Evolutionary conservation across 306 rosid species (phyloP).

Genomic region (Cyclanthera cordifolia): DNA sequence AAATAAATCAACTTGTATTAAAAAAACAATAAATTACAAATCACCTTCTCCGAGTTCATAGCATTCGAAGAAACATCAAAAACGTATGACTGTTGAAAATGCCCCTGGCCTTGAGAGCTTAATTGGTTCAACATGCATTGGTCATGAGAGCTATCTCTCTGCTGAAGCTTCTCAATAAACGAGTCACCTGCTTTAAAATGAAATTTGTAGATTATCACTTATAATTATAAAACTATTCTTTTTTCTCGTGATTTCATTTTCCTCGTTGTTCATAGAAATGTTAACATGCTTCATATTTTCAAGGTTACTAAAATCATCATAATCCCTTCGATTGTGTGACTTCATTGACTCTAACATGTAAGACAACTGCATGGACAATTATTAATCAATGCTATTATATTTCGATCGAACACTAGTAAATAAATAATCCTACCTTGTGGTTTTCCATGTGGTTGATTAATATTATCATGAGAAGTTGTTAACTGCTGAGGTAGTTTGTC

Average conservation of each 20-base stretch:
- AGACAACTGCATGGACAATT: slow-evolving; percentile 13
- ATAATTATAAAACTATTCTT: slow-evolving; percentile 22
- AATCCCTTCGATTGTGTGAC: slow-evolving; percentile 21
- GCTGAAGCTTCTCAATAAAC: slow-evolving; percentile 29
- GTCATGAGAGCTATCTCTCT: slow-evolving; percentile 16
- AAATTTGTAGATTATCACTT: slow-evolving; percentile 21
- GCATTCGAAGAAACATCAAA: slow-evolving; percentile 17
- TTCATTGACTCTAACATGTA: slow-evolving; percentile 28
- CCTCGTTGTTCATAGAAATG: slow-evolving; percentile 21
- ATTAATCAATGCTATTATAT: not conserved
- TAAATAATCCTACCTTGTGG: slow-evolving; percentile 26
- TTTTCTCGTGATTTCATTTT: slow-evolving; percentile 17
- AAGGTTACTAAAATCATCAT: slow-evolving; percentile 26
- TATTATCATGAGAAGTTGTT: slow-evolving; percentile 18
- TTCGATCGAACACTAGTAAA: slow-evolving; percentile 1
- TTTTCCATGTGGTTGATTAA: slow-evolving; percentile 20
- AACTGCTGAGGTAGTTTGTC: slow-evolving; percentile 24
- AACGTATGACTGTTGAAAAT: slow-evolving; percentile 20
- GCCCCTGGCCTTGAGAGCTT: slow-evolving; percentile 19
- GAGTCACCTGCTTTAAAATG: slow-evolving; percentile 23
- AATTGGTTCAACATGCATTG: slow-evolving; percentile 18
- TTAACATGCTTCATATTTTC: slow-evolving; percentile 19
- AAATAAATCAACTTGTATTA: slow-evolving; percentile 18
- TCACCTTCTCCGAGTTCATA: slow-evolving; percentile 27
- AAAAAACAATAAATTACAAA: not conserved